These are phyloP conservation scores for Stachybotrys echinatus DNA, from an alignment of 2,329 filamentous ascomycete genomes.

Conservation along the genomic window DNA sequence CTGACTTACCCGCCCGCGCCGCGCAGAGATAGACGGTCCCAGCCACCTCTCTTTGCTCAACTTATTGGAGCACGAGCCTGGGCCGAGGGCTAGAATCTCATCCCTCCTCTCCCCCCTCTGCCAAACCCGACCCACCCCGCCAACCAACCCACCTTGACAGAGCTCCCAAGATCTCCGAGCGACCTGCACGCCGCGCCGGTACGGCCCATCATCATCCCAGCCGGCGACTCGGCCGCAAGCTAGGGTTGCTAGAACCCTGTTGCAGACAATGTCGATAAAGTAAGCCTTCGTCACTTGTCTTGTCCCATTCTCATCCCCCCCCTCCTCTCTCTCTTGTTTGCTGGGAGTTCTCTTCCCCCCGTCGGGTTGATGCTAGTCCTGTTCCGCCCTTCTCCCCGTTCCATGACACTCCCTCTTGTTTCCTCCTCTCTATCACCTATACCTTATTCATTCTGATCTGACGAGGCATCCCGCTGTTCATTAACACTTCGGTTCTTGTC, in stretches of 20 bases:
- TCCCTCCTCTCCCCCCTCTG: not conserved
- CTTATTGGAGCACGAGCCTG: not conserved
- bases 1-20: not conserved
- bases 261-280: slow-evolving; percentile 49
- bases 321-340: slow-evolving; percentile 1
- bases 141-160: not conserved
- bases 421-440: too few relatives aligned
- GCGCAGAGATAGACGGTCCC: not conserved
- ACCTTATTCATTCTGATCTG: too few relatives aligned
- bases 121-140: not conserved
- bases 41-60: not conserved
- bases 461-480: too few relatives aligned
- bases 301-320: slow-evolving; percentile 8
- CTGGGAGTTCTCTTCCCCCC: not conserved
- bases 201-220: slow-evolving; percentile 10
- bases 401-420: too few relatives aligned
- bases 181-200: slow-evolving; percentile 23
- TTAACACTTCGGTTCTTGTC: too few relatives aligned
- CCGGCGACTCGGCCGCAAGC: slow-evolving; percentile 16
- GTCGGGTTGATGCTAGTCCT: not conserved
- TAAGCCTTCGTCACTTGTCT: slow-evolving; percentile 29
- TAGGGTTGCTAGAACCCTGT: slow-evolving; percentile 28
- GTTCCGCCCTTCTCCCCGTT: not conserved
- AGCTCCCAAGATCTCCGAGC: slow-evolving; percentile 14
- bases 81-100: not conserved